Base-by-base conservation (phyloP, 1,284 basidiomycete species). In the Amylostereum chailletii region DNA sequence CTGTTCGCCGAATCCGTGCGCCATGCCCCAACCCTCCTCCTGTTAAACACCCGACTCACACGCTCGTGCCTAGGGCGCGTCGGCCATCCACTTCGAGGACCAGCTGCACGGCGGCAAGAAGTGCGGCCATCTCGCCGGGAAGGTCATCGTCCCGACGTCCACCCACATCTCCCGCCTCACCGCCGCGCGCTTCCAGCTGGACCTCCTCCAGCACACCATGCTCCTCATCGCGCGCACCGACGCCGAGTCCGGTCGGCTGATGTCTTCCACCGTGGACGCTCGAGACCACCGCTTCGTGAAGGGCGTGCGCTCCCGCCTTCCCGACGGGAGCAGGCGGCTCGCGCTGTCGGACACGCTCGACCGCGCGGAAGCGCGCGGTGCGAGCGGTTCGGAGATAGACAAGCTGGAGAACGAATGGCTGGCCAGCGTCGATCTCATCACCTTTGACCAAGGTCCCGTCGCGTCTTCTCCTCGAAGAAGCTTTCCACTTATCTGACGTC, bases 71-170 rank as follows among this genome's bases (percentile, higher is more conserved):
- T 56, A 88, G 78, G 92, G 92, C 47, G 88, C 90, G 3, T 79
- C 92, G 9, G 92, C 79, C 32, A 90, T 95, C 52, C 92, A 95
- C 66, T 71, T 95, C 45, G 92, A 95, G 65, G 93, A 95, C 66
- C 92, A 95, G 65, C 75, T 94, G 7, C 91, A 93, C 55, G 93
- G 92, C 36, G 88, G 90, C 41, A 93, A 93, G 71, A 93, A 93
- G 80, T 95, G 92, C 62, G 92, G 92, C 19, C 92, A 95, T 70
- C 77, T 94, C 61, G 87, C 86, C n/a, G 92, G 92, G 51, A 95
- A 95, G 67, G 91, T 95, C 41, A 77, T 95, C 50, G 92, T 95
- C 1, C 92, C 92, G 10, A 84, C 88, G 3, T 90, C 87, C 7
- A 85, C 89, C 27, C 92, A 94, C 61, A 74, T 90, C 54, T 86